Evolutionary conservation across 73 alveolate species (phyloP), one percentile per base, ranked within the genome.

Genomic region (Halteria grandinella): DNA sequence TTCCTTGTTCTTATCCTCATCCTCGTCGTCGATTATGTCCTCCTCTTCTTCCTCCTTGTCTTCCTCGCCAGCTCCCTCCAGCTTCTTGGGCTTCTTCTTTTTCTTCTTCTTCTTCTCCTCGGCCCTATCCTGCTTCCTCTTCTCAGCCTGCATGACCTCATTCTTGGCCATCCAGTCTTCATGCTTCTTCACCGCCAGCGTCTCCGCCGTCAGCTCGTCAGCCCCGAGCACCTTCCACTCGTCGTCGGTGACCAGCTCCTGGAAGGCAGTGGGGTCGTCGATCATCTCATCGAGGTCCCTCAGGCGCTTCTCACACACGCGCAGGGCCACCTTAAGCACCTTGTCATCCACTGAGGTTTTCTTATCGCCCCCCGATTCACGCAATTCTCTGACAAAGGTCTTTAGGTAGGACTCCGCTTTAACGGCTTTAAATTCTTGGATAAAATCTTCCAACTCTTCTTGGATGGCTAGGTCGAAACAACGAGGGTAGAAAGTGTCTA

Each of bases 401-500:
- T 91, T 86, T 24, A 86, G 73, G 37, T 79, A 45, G 10, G 87
- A 34, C n/a, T 85, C 93, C 29, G 97, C 99, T 69, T 90, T 95
- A 20, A 93, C 77, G 0, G 87, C 83, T 45, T 97, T 95, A 55
- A 95, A 97, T 39, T 97, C 98, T 70, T 87, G 94, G 21, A 87
- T 73, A 64, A 95, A 97, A 77, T 95, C 98, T 70, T 95, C 98
- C 21, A 80, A 70, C 47, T 97, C 98, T 45, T 89, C 96, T 54
- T 87, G 86, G 50, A 93, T 97, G 31, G 93, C 72, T 49, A 95
- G 69, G 77, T 97, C 99, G 81, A 83, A 95, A 34, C 98, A 93
- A 55, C 98, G 79, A 33, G 99, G 99, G 66, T 85, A 97, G 83
- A 97, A 97, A 25, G 96, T 89, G 80, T 97, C 97, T 12, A 91